Evolutionary conservation across 106 monocot species (phyloP).

Genomic region (Iris macrosiphon): DNA sequence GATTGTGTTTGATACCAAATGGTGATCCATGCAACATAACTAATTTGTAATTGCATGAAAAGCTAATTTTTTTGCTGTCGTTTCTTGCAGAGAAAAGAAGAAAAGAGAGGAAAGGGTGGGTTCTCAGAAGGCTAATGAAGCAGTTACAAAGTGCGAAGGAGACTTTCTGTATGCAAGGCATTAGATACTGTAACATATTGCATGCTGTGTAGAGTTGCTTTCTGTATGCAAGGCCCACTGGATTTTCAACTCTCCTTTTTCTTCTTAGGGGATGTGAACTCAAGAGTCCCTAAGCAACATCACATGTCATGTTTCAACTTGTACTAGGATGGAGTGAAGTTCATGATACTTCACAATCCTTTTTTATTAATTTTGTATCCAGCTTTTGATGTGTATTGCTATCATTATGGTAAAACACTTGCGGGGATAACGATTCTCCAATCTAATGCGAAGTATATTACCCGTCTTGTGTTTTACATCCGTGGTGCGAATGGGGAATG

Average conservation of each 20-base stretch:
- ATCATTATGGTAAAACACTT: background rate
- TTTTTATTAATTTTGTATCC: background rate
- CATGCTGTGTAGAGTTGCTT: background rate
- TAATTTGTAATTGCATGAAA: too few species aligned
- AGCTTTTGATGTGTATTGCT: background rate
- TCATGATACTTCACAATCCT: background rate
- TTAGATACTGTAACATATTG: constrained; percentile 1
- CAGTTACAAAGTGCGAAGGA: constrained; percentile 48
- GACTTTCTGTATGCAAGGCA: constrained; percentile 21
- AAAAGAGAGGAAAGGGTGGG: constrained; percentile 59
- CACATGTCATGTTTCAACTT: background rate
- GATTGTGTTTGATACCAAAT: too few species aligned
- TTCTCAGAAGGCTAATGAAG: constrained; percentile 49
- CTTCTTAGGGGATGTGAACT: background rate
- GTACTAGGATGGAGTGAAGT: constrained; percentile 9
- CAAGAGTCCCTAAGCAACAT: background rate
- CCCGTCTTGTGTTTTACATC: too few species aligned
- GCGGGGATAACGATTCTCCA: background rate
- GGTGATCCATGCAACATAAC: too few species aligned
- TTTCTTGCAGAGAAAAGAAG: constrained; percentile 65
- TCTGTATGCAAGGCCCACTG: too few species aligned
- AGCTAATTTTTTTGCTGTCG: too few species aligned
- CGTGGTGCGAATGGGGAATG: too few species aligned
- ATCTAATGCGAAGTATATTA: constrained; percentile 6
- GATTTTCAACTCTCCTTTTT: background rate